Percentiles rank a stretch among this genome's conserved stretches.
phyloP scores from a whole-genome alignment of 768 basidiomycete species.

The Lactifluus echinatus region DNA sequence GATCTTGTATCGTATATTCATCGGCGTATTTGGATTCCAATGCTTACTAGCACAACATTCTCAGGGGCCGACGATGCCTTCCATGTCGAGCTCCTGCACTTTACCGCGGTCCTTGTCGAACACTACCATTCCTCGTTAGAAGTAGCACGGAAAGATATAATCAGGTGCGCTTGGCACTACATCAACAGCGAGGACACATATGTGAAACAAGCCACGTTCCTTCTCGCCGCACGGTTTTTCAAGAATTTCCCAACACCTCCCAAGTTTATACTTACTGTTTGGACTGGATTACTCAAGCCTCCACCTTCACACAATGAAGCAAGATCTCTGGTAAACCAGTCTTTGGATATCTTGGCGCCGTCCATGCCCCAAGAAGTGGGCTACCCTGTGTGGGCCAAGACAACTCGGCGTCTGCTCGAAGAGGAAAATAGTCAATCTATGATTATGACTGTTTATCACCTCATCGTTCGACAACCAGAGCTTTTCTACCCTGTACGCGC shows the following conservation, averaged over 20 bases:
- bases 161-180: conserved; percentile 88
- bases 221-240: conserved; percentile 88
- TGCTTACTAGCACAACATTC: conserved; percentile 47
- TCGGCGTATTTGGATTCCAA: conserved; percentile 72
- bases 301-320: conserved; percentile 58
- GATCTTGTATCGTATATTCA: conserved; percentile 66
- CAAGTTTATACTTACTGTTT: conserved; percentile 86
- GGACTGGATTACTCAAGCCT: conserved; percentile 80
- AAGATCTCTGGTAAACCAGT: conserved; percentile 70
- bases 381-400: conserved; percentile 74
- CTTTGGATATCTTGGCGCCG: conserved; percentile 79
- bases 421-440: conserved; percentile 77
- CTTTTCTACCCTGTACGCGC: conserved; percentile 91
- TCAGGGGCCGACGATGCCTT: conserved; percentile 70
- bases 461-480: conserved; percentile 84
- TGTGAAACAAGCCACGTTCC: conserved; percentile 87
- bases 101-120: conserved; percentile 84
- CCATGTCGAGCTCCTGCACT: conserved; percentile 82
- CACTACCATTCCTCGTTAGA: conserved; percentile 72
- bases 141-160: conserved; percentile 83
- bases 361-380: conserved; percentile 62
- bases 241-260: conserved; percentile 79
- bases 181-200: conserved; percentile 81
- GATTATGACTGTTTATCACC: conserved; percentile 77
- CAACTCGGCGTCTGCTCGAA: conserved; percentile 72